Conservation (phyloP, 75 land plant genomes). For the Gnetum montanum region DNA sequence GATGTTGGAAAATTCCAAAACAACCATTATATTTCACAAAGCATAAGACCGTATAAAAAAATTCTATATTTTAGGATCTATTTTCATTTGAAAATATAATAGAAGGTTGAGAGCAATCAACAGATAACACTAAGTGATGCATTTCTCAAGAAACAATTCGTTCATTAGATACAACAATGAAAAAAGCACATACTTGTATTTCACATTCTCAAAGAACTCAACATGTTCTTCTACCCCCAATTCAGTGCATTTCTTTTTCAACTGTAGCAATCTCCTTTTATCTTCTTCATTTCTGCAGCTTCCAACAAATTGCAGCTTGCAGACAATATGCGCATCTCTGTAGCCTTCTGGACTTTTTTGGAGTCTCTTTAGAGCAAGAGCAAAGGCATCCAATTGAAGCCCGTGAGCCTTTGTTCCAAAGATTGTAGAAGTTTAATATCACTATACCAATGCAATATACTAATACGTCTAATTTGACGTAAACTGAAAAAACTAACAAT, state of each 20-base stretch:
- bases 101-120: no score
- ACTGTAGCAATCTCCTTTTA: slow-evolving; percentile 39
- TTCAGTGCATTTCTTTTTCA: slow-evolving; percentile 39
- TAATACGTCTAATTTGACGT: background rate
- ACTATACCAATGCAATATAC: background rate
- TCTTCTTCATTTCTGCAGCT: slow-evolving; percentile 88
- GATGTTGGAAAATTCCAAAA: no score
- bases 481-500: background rate
- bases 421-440: background rate
- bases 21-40: no score
- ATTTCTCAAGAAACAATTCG: background rate
- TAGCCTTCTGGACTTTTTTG: slow-evolving; percentile 19
- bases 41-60: no score
- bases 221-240: slow-evolving; percentile 62
- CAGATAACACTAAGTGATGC: no score
- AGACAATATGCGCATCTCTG: background rate
- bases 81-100: no score
- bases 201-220: slow-evolving; percentile 76
- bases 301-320: slow-evolving; percentile 85
- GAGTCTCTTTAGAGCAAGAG: slow-evolving; percentile 38
- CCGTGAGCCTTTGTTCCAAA: slow-evolving; percentile 51
- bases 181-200: slow-evolving; percentile 81
- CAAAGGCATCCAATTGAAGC: slow-evolving; percentile 78
- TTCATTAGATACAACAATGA: background rate
- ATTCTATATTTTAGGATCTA: no score